Base-by-base conservation (phyloP, 306 rosid genomes). In the Chamaecrista fasciculata region DNA sequence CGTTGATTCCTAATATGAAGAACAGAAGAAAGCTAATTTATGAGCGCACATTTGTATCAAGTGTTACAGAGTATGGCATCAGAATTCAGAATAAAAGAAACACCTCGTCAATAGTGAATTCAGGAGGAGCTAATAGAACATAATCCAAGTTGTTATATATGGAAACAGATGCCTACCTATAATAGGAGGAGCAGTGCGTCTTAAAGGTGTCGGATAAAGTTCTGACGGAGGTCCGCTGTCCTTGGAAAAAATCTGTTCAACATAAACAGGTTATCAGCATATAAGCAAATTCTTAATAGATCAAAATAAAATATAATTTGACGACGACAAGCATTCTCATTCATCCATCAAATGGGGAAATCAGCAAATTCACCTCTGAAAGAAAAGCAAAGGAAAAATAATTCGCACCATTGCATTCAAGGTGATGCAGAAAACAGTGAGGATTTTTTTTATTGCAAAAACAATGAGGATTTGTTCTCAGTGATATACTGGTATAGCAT, bases 191-290 rank as follows among this genome's bases (percentile, higher is more conserved):
- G 80, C 65, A 40, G 74, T 44, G 48, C 16, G 65, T 67, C 53
- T 67, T 36, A 75, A 29, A 28, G 66, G 11, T 61, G 78, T 67
- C 10, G 83, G 59, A 56, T 42, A 15, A 29, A 56, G 78, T 65
- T 75, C 59, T 34, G 71, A 61, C 37, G 82, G 69, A 82, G 85
- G 79, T 21, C 78, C 87, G 62, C 84, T 49, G 69, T 86, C 91
- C 89, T 86, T 90, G 44, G 87, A 78, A 68, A 93, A 88, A 19
- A 90, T 86, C 97, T 93, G 76, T 53, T 52, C 47, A 69, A 37
- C 46, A 71, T 23, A 71, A 79, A 72, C 49, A 66, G 62, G 50
- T 23, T 11, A 61, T 62, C 40, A 67, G 63, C 28, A 33, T 2
- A 56, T 36, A 25, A 62, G 19, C 31, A 59, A 55, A 62, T 39